phyloP scores from a whole-genome alignment of 768 basidiomycete species.

The Auricularia cornea region DNA sequence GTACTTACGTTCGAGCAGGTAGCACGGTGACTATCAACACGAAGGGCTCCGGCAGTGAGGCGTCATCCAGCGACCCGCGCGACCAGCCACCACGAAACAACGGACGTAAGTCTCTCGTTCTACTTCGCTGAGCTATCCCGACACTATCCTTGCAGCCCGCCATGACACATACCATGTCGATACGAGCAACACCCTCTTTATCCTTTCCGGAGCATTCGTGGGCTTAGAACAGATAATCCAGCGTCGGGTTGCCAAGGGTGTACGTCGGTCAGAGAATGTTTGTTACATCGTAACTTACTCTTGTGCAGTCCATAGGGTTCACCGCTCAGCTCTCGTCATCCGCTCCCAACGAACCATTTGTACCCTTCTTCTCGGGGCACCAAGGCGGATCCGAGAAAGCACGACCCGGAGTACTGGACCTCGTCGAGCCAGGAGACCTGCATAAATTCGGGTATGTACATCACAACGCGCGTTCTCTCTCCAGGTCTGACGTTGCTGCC shows the following conservation, averaged over 20 bases:
- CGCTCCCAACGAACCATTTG: constrained; percentile 15
- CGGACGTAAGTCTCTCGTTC: constrained; percentile 11
- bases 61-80: constrained; percentile 40
- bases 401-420: constrained; percentile 49
- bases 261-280: constrained; percentile 30
- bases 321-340: constrained; percentile 37
- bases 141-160: constrained; percentile 30
- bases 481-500: constrained; percentile 2
- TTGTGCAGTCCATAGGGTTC: constrained; percentile 94
- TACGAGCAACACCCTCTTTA: constrained; percentile 89
- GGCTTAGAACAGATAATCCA: constrained; percentile 80
- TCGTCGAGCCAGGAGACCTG: constrained; percentile 75
- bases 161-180: constrained; percentile 70
- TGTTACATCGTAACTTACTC: constrained; percentile 3
- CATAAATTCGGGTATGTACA: constrained; percentile 67
- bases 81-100: constrained; percentile 42
- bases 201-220: constrained; percentile 91
- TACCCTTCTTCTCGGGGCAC: constrained; percentile 78
- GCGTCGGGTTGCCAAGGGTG: constrained; percentile 74
- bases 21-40: constrained; percentile 74
- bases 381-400: constrained; percentile 26
- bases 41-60: constrained; percentile 33
- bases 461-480: background rate
- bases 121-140: background rate
- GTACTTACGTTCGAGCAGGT: background rate